Base-by-base conservation (phyloP, 1,284 basidiomycete genomes). In the Ceratobasidium sp. region DNA sequence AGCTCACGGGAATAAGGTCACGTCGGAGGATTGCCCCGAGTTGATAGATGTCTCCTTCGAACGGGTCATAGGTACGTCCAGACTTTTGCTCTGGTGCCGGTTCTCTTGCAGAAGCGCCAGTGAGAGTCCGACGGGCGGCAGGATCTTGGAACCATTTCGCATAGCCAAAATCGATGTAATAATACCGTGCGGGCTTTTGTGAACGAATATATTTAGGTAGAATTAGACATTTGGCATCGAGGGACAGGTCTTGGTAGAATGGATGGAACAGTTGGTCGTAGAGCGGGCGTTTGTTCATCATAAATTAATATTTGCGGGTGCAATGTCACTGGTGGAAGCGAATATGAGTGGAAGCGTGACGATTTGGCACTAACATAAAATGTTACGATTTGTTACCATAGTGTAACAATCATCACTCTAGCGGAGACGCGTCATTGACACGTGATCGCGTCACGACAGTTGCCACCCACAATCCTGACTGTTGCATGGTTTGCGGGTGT, bases 101-200 rank as follows among this genome's bases (percentile, higher is more conserved):
- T 61, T 73, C 68, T 8, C 56, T 56, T 17, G 68, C 68, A 11
- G 31, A 10, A 13, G 13, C 10, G 8, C 68, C 68, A 2, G 23
- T 4, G 11, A 49, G 6, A 0, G 58, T 13, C 42, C 56, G 35
- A 51, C 47, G 49, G 2, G 17, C 10, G 26, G 4, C 26, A 13
- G 54, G 35, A 15, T 73, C 39, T 2, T 42, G 20, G 42, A 73
- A 73, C 54, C 56, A 58, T 31, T 73, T 73, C 11, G 54, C 35
- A 20, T 73, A 73, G 13, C 68, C 68, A 28, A 73, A 73, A 54
- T 73, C 68, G 31, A 73, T 73, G 26, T 60, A 73, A 42, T 60
- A 73, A 42, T 73, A 73, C 1, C 68, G 68, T 5, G 61, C 45
- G 7, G 37, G 35, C 20, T 33, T 39, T 20, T 73, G 54, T 1